These are phyloP conservation scores for Phytophthora uliginosa DNA, from an alignment of 352 stramenopile genomes.

Conservation along the genomic window DNA sequence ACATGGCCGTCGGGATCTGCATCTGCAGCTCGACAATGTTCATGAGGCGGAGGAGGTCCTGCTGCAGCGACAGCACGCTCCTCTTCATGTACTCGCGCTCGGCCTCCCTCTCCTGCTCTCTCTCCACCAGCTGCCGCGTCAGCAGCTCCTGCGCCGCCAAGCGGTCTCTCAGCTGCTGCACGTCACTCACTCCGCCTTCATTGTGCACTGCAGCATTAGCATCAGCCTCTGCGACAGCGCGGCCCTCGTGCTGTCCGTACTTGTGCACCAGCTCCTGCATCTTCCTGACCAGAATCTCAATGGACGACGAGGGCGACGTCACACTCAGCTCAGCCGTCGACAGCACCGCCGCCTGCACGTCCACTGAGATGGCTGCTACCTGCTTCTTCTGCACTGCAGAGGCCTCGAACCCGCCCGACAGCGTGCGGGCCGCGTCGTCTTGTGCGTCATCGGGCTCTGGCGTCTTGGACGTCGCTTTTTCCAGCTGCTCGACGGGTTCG, in stretches of 20 bases:
- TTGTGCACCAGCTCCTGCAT: slow-evolving; percentile 71
- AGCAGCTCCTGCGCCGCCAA: slow-evolving; percentile 43
- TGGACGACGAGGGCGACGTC: slow-evolving; percentile 37
- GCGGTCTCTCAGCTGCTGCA: slow-evolving; percentile 31
- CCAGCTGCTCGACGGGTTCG: slow-evolving; percentile 15
- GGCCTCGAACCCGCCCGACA: neutral
- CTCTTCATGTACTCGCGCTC: slow-evolving; percentile 68
- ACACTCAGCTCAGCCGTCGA: neutral
- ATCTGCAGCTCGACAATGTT: slow-evolving; percentile 85
- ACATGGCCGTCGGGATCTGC: slow-evolving; percentile 58
- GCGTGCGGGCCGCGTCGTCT: neutral
- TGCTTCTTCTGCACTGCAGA: neutral
- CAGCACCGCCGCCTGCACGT: neutral
- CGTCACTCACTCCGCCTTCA: slow-evolving; percentile 7
- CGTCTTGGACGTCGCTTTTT: neutral
- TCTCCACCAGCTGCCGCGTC: slow-evolving; percentile 40
- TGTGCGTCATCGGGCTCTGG: neutral
- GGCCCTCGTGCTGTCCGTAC: slow-evolving; percentile 24
- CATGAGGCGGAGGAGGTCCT: slow-evolving; percentile 81
- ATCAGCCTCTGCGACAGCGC: neutral
- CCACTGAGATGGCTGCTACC: neutral
- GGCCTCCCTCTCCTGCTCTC: slow-evolving; percentile 40
- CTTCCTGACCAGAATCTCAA: slow-evolving; percentile 61
- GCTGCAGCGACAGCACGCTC: slow-evolving; percentile 76
- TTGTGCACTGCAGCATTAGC: neutral